phyloP scores from a whole-genome alignment of 2,329 filamentous ascomycete genomes.

The Endothia cerciana region DNA sequence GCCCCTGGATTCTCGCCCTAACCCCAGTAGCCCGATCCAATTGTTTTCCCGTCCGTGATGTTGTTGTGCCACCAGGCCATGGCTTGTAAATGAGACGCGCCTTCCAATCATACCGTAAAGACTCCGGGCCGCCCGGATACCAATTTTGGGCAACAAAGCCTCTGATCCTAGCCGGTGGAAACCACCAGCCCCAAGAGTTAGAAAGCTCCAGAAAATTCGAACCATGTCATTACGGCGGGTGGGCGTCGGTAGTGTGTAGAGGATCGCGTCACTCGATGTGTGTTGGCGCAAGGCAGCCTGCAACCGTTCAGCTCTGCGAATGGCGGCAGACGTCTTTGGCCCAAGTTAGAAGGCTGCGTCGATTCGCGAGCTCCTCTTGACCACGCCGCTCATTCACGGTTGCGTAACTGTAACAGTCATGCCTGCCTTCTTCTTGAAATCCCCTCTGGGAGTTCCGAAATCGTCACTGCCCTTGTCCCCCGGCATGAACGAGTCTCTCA shows the following conservation, averaged over 20 bases:
- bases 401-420: slow-evolving; percentile 35
- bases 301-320: background rate
- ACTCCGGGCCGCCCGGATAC: background rate
- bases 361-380: background rate
- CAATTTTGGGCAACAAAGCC: background rate
- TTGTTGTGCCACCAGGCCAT: background rate
- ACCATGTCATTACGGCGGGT: background rate
- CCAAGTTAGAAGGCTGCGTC: slow-evolving; percentile 5
- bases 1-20: background rate
- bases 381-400: background rate
- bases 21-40: background rate
- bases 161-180: background rate
- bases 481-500: slow-evolving; percentile 47
- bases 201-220: background rate
- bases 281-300: background rate
- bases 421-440: slow-evolving; percentile 46
- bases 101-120: no score
- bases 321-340: background rate
- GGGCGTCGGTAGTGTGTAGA: background rate
- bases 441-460: slow-evolving; percentile 34
- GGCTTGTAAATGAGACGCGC: background rate
- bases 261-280: background rate
- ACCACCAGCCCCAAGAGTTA: background rate
- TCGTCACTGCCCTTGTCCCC: slow-evolving; percentile 36
- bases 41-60: background rate